These are phyloP conservation scores for Mycena venus DNA, from an alignment of 768 basidiomycete species.

Conservation along the genomic window DNA sequence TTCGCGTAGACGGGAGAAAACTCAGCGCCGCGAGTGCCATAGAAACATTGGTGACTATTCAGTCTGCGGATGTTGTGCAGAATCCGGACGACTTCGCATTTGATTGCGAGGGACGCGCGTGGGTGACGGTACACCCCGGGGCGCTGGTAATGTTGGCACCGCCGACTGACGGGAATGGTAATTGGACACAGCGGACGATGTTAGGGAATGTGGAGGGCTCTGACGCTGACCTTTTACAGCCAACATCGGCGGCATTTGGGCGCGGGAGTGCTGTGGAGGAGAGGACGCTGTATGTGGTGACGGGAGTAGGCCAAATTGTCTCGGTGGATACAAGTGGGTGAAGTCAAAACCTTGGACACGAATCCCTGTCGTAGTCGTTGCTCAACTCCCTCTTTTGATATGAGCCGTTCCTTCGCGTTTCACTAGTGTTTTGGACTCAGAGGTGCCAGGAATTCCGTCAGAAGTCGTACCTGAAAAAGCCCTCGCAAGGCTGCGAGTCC, in stretches of 20 bases:
- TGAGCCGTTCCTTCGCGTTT: too few species aligned
- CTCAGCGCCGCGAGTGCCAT: background rate
- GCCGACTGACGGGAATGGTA: background rate
- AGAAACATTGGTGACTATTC: background rate
- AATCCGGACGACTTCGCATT: background rate
- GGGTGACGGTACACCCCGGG: background rate
- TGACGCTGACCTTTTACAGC: background rate
- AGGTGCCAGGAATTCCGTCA: too few species aligned
- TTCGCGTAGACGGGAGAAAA: background rate
- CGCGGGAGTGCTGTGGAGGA: background rate
- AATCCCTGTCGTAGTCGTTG: too few species aligned
- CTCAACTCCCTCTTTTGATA: too few species aligned
- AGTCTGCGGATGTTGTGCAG: background rate
- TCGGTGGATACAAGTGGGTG: background rate
- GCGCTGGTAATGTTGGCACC: background rate
- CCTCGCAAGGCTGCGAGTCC: too few species aligned
- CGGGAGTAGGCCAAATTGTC: background rate
- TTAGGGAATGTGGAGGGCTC: too few species aligned
- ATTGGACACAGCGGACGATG: background rate
- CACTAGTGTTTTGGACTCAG: too few species aligned
- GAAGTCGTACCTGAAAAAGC: too few species aligned
- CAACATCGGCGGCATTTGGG: conserved; percentile 1
- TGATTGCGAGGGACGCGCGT: background rate
- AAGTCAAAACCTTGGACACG: too few species aligned
- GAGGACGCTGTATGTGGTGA: background rate